phyloP scores from a whole-genome alignment of 352 stramenopile genomes.

The Pythium vanterpoolii region DNA sequence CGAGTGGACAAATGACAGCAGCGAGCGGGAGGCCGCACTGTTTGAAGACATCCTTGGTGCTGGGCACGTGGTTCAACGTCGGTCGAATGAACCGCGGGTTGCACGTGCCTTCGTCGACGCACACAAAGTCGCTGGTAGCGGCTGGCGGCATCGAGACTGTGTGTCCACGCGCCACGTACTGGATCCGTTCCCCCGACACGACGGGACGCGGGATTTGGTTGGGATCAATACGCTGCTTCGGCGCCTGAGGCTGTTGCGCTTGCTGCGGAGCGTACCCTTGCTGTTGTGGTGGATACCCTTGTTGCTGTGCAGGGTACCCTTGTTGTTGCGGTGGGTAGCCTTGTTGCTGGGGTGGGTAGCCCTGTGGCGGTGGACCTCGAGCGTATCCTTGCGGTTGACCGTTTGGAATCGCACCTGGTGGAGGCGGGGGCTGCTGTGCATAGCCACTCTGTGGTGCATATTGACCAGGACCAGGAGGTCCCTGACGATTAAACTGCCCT shows the following conservation, averaged over 20 bases:
- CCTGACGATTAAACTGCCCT: constrained; percentile 12
- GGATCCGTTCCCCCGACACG: constrained; percentile 55
- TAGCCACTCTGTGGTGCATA: constrained; percentile 8
- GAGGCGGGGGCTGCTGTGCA: constrained; percentile 10
- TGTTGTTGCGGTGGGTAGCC: constrained; percentile 27
- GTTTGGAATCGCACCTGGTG: constrained; percentile 14
- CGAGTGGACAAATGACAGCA: constrained; percentile 81
- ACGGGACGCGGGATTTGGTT: constrained; percentile 85
- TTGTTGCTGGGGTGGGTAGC: constrained; percentile 6
- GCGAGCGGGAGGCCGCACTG: constrained; percentile 76
- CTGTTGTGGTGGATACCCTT: constrained; percentile 13
- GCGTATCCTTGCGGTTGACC: constrained; percentile 1
- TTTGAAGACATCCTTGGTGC: constrained; percentile 70
- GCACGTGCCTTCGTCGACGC: constrained; percentile 81
- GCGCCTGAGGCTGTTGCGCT: constrained; percentile 21
- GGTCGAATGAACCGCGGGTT: constrained; percentile 89
- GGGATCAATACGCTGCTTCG: constrained; percentile 83
- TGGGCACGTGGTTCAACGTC: constrained; percentile 82
- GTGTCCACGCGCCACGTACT: constrained; percentile 77
- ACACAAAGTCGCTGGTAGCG: constrained; percentile 78
- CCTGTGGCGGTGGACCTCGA: background rate
- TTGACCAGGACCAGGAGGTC: constrained; percentile 8
- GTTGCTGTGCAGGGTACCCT: constrained; percentile 3
- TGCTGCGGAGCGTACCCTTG: constrained; percentile 2
- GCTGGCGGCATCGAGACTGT: constrained; percentile 80